A percentile compares a stretch with the other conserved stretches of the same genome.
These are phyloP conservation scores for Diphasiastrum complanatum DNA, from an alignment of 83 land plant genomes.

Conservation along the genomic window DNA sequence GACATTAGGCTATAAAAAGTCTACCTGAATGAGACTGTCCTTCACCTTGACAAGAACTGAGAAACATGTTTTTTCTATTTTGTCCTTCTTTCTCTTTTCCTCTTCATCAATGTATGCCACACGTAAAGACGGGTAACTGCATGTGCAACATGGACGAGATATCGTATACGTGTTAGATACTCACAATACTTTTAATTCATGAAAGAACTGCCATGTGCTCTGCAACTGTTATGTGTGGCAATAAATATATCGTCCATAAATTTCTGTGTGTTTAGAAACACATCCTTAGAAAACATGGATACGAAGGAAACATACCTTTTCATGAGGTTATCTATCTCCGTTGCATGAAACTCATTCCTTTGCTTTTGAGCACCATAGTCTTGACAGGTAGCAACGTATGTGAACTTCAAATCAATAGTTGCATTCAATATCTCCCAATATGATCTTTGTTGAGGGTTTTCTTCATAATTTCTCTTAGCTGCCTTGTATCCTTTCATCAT, in stretches of 20 bases:
- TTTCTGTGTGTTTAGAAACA: too few relatives aligned
- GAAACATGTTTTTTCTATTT: conserved; percentile 57
- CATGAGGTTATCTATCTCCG: conserved; percentile 72
- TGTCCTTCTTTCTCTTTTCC: conserved; percentile 59
- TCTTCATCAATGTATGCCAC: conserved; percentile 86
- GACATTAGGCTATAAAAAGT: too few relatives aligned
- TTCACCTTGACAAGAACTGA: conserved; percentile 75
- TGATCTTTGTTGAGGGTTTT: conserved; percentile 1
- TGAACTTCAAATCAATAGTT: conserved; percentile 10
- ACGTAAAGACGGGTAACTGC: conserved; percentile 69
- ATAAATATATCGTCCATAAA: too few relatives aligned
- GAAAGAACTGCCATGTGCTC: too few relatives aligned
- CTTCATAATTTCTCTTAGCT: neutral
- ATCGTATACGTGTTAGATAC: too few relatives aligned
- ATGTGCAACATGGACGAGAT: too few relatives aligned
- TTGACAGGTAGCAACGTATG: conserved; percentile 58
- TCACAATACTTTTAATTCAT: too few relatives aligned
- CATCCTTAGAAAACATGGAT: neutral
- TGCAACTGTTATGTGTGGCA: too few relatives aligned
- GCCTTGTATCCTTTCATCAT: conserved; percentile 4
- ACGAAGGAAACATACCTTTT: conserved; percentile 45
- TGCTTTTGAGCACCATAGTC: conserved; percentile 66
- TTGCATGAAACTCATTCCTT: conserved; percentile 60
- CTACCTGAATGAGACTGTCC: conserved; percentile 71
- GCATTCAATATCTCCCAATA: neutral